A percentile compares a stretch with the other conserved stretches of the same genome.
These are phyloP conservation scores for Tricholoma hemisulphureum DNA, from an alignment of 768 basidiomycete genomes.

Conservation along the genomic window DNA sequence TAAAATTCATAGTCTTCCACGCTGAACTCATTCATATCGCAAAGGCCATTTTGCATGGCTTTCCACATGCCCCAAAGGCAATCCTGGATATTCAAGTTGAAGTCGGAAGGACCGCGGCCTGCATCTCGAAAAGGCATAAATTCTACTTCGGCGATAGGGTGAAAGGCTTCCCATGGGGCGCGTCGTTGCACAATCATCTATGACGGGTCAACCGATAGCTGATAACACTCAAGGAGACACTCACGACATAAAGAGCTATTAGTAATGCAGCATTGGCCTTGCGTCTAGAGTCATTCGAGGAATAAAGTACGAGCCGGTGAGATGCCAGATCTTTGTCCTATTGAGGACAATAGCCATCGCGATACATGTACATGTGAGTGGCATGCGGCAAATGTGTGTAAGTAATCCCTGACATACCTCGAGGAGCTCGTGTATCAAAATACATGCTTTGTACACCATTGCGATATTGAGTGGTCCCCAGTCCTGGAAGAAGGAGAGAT, in stretches of 20 bases:
- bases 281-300: constrained; percentile 76
- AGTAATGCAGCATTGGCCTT: constrained; percentile 96
- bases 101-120: constrained; percentile 88
- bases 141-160: constrained; percentile 88
- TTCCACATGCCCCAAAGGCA: constrained; percentile 88
- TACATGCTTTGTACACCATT: constrained; percentile 93
- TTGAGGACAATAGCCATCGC: constrained; percentile 14
- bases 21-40: constrained; percentile 93
- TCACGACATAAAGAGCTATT: constrained; percentile 88
- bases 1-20: constrained; percentile 92
- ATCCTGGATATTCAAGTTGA: constrained; percentile 91
- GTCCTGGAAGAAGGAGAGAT: constrained; percentile 92
- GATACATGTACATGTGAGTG: constrained; percentile 37
- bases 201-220: constrained; percentile 10
- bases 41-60: constrained; percentile 86
- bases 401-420: constrained; percentile 48
- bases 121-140: constrained; percentile 97
- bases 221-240: constrained; percentile 30
- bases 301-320: constrained; percentile 84
- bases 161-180: constrained; percentile 92
- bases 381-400: constrained; percentile 32
- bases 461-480: constrained; percentile 91
- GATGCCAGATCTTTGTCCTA: constrained; percentile 73
- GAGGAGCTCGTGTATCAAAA: constrained; percentile 85
- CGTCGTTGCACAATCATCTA: constrained; percentile 92